Evolutionary conservation across 2,329 filamentous ascomycete species (phyloP).

Genomic region (Trichoderma brevicompactum): DNA sequence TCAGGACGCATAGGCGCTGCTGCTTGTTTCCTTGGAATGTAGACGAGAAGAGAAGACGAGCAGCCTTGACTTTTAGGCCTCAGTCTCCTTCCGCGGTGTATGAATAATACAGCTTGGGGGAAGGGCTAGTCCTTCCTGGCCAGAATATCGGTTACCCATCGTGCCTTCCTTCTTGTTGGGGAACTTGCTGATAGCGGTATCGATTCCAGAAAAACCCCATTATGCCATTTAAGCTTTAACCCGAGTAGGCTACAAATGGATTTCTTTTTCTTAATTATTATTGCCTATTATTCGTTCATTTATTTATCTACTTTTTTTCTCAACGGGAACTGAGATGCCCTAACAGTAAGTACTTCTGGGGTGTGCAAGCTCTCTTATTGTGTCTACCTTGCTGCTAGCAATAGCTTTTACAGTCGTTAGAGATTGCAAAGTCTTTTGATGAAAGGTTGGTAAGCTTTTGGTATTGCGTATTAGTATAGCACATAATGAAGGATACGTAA

Average conservation of each 20-base stretch:
- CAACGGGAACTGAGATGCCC: too few relatives aligned
- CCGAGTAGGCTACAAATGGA: not conserved
- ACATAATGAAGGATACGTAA: too few relatives aligned
- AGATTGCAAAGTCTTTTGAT: too few relatives aligned
- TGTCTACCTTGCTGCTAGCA: too few relatives aligned
- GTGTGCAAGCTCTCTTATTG: too few relatives aligned
- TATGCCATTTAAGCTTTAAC: not conserved
- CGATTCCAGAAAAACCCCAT: not conserved
- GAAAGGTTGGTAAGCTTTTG: too few relatives aligned
- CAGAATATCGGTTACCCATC: not conserved
- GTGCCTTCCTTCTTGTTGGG: conserved; percentile 18
- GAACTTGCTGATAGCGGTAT: not conserved
- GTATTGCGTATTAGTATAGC: too few relatives aligned
- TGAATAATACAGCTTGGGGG: not conserved
- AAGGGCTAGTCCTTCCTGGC: conserved; percentile 10
- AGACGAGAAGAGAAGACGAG: conserved; percentile 1
- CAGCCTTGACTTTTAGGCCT: not conserved
- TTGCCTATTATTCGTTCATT: not conserved
- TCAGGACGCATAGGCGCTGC: conserved; percentile 8
- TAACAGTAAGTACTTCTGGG: not conserved
- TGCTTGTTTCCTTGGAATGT: not conserved
- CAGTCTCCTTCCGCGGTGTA: not conserved
- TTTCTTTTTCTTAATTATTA: not conserved
- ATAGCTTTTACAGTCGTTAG: too few relatives aligned
- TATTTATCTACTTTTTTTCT: not conserved